Conservation (phyloP, 2,329 filamentous ascomycete species). For the Fusarium paranaense region DNA sequence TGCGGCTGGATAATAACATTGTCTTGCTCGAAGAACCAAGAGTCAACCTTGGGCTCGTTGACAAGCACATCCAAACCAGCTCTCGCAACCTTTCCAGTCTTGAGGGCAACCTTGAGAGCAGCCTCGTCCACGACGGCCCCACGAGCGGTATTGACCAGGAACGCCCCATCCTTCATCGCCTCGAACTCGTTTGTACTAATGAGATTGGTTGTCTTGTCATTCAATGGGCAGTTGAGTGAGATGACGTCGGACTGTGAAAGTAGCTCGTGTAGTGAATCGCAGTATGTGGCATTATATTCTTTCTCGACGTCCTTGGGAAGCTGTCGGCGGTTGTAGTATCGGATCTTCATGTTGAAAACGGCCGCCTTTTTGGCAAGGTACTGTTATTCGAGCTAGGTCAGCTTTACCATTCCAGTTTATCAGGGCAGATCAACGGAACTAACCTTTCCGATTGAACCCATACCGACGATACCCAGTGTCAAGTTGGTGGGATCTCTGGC, state of each 20-base stretch:
- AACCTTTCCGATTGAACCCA: slow-evolving; percentile 56
- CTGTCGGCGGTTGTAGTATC: slow-evolving; percentile 54
- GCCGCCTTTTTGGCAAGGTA: slow-evolving; percentile 53
- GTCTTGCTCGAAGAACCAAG: slow-evolving; percentile 33
- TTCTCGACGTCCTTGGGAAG: slow-evolving; percentile 49
- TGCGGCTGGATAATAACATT: slow-evolving; percentile 56
- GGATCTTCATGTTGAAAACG: slow-evolving; percentile 55
- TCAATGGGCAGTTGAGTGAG: slow-evolving; percentile 52
- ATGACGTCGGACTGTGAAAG: slow-evolving; percentile 55
- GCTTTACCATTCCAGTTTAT: background rate
- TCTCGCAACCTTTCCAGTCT: slow-evolving; percentile 55
- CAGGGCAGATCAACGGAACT: background rate
- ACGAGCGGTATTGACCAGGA: slow-evolving; percentile 62
- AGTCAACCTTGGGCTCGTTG: slow-evolving; percentile 52
- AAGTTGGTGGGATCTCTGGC: slow-evolving; percentile 54
- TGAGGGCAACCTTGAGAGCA: slow-evolving; percentile 57
- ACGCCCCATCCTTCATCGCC: slow-evolving; percentile 58
- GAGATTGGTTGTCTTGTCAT: slow-evolving; percentile 51
- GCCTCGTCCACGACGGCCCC: slow-evolving; percentile 60
- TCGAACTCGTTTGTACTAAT: slow-evolving; percentile 54
- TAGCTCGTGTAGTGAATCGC: slow-evolving; percentile 50
- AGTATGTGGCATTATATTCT: slow-evolving; percentile 50
- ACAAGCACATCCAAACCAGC: slow-evolving; percentile 60
- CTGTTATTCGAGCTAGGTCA: slow-evolving; percentile 28
- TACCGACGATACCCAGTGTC: slow-evolving; percentile 58